A percentile compares a stretch with the other conserved stretches of the same genome.
These are phyloP conservation scores for Blastobotrys raffinosifermentans DNA, from an alignment of 1,139 yeast species.

Conservation along the genomic window DNA sequence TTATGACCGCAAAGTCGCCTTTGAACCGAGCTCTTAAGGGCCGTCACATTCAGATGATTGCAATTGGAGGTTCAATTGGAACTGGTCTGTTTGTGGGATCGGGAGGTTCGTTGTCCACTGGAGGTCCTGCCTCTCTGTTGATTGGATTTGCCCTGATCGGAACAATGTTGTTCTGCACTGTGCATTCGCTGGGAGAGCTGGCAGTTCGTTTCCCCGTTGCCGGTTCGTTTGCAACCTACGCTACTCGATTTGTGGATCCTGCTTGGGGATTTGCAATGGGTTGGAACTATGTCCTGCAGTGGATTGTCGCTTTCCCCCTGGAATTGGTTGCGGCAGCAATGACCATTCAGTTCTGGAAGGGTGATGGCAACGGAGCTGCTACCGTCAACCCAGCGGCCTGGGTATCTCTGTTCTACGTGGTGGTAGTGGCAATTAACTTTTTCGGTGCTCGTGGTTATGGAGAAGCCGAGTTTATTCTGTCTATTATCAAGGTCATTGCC, in stretches of 20 bases:
- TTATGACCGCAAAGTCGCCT: conserved; percentile 25
- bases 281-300: conserved; percentile 73
- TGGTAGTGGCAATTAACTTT: conserved; percentile 52
- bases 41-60: conserved; percentile 55
- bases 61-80: conserved; percentile 74
- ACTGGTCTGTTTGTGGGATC: conserved; percentile 66
- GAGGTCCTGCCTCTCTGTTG: conserved; percentile 71
- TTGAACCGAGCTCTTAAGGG: conserved; percentile 37
- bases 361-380: conserved; percentile 46
- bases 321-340: conserved; percentile 77
- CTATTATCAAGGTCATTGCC: conserved; percentile 56
- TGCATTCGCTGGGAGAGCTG: conserved; percentile 72
- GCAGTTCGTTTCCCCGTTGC: conserved; percentile 67
- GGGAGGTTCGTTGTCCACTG: conserved; percentile 54
- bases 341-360: conserved; percentile 63
- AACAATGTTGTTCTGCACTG: conserved; percentile 60
- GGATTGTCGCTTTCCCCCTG: conserved; percentile 72
- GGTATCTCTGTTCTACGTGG: conserved; percentile 55
- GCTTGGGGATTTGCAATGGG: conserved; percentile 79
- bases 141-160: conserved; percentile 61
- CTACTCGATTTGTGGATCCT: conserved; percentile 60
- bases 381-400: conserved; percentile 58
- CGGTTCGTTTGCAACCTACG: conserved; percentile 67
- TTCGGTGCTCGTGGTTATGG: conserved; percentile 76
- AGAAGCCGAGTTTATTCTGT: conserved; percentile 66